A percentile compares a stretch with the other conserved stretches of the same genome.
These are phyloP conservation scores for Byssochlamys sp. DNA, from an alignment of 2,329 filamentous ascomycete species.

Conservation along the genomic window DNA sequence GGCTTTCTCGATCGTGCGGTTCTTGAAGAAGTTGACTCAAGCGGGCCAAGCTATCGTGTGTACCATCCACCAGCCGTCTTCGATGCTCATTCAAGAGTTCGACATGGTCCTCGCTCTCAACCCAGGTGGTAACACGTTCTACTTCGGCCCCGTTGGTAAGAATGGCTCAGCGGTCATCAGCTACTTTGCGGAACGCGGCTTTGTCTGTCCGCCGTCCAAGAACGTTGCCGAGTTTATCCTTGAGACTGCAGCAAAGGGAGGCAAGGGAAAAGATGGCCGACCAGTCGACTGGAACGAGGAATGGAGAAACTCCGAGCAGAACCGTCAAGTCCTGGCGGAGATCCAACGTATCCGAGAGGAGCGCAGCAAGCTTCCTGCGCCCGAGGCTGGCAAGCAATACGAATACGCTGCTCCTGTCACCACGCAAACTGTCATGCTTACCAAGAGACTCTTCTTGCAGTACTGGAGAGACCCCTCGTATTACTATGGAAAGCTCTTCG, in stretches of 20 bases:
- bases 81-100: slow-evolving; percentile 61
- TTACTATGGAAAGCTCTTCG: slow-evolving; percentile 66
- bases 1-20: slow-evolving; percentile 58
- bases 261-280: slow-evolving; percentile 43
- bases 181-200: slow-evolving; percentile 59
- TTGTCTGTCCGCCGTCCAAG: slow-evolving; percentile 55
- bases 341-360: slow-evolving; percentile 55
- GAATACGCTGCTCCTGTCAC: slow-evolving; percentile 59
- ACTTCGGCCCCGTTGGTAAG: slow-evolving; percentile 63
- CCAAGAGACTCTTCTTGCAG: slow-evolving; percentile 59
- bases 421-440: slow-evolving; percentile 56
- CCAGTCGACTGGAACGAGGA: slow-evolving; percentile 64
- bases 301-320: slow-evolving; percentile 58
- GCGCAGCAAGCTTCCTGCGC: slow-evolving; percentile 42
- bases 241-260: slow-evolving; percentile 53
- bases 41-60: slow-evolving; percentile 64
- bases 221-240: slow-evolving; percentile 60
- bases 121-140: slow-evolving; percentile 60
- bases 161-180: slow-evolving; percentile 55
- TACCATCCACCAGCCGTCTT: slow-evolving; percentile 64
- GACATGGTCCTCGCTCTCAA: slow-evolving; percentile 64
- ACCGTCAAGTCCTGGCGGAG: slow-evolving; percentile 50
- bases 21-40: slow-evolving; percentile 57
- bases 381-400: slow-evolving; percentile 29
- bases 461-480: slow-evolving; percentile 71